Evolutionary conservation across 805 yeast species (phyloP), one percentile per base, ranked within the genome.

Genomic region (Suhomyces emberorum): DNA sequence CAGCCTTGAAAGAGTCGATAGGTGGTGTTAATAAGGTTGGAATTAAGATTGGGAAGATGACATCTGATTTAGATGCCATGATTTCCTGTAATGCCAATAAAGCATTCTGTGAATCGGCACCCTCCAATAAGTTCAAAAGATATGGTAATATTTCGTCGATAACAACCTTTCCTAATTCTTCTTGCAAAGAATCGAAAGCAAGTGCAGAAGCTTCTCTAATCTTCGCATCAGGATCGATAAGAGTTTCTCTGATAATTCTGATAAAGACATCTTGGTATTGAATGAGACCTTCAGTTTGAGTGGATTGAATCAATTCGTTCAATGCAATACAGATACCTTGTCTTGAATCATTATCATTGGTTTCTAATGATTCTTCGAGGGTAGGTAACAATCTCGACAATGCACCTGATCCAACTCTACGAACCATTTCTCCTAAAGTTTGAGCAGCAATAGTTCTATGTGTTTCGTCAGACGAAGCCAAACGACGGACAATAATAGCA

Each of bases 291-390:
- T 78, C 84, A 3, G 65, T 57, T 7, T 77, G 68, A 3, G 95
- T 76, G 0, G 96, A 84, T 46, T 78, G 81, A 44, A 89, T 79
- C 43, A 93, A 77, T 57, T 89, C 98, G 29, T 80, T 76, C 32
- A 88, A 69, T 7, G 98, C 98, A 57, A 91, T 79, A 70, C 98
- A 93, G 34, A 93, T 87, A 70, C 99, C 99, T 67, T 89, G 95
- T 56, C 85, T 86, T 24, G 95, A 83, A 55, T 83, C 93, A 51
- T 84, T 93, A 37, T 74, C 63, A 20, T 75, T 55, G n/a, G 71
- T 65, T 11, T 68, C 53, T 44, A 84, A 64, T 1, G 87, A 74
- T 26, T 74, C 76, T 47, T 86, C 83, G 49, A 91, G 68, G 4
- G 95, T 83, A 28, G 98, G 98, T 42, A 93, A 68, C 43, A 93